Percentiles rank a stretch among this genome's conserved stretches.
Conservation (phyloP, 805 yeast genomes). For the Candida argentea region DNA sequence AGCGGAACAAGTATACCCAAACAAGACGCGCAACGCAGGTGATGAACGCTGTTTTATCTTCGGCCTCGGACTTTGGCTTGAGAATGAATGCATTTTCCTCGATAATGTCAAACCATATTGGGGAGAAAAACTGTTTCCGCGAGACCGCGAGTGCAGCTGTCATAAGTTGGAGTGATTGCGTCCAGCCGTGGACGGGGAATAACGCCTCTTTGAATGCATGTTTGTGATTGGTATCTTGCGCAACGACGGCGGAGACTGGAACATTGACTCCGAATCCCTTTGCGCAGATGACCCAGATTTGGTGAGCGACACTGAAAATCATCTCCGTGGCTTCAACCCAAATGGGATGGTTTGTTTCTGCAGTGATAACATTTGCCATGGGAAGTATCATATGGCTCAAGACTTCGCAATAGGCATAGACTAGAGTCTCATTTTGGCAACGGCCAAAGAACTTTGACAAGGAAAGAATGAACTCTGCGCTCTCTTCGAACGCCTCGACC, state of each 20-base stretch:
- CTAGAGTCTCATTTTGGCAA: conserved; percentile 55
- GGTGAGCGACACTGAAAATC: conserved; percentile 43
- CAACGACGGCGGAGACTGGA: neutral
- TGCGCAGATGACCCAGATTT: conserved; percentile 33
- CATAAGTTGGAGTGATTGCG: conserved; percentile 52
- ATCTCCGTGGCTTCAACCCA: conserved; percentile 78
- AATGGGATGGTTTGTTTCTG: conserved; percentile 91
- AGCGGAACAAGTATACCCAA: conserved; percentile 85
- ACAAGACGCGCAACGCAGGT: conserved; percentile 62
- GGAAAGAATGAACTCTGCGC: conserved; percentile 83
- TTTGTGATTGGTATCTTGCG: neutral
- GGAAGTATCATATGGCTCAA: conserved; percentile 67
- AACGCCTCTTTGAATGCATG: neutral
- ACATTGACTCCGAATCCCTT: conserved; percentile 2
- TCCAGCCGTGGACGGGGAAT: conserved; percentile 40
- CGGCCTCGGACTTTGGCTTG: conserved; percentile 48
- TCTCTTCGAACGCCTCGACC: conserved; percentile 81
- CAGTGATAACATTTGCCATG: conserved; percentile 75
- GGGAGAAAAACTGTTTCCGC: conserved; percentile 62
- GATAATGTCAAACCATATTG: conserved; percentile 59
- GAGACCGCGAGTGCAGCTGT: conserved; percentile 74
- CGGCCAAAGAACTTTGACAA: conserved; percentile 71
- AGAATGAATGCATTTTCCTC: conserved; percentile 53
- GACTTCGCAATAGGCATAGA: conserved; percentile 79
- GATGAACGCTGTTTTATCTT: conserved; percentile 45